These are phyloP conservation scores for Aspergillus sp. DNA, from an alignment of 2,329 filamentous ascomycete genomes.

Conservation along the genomic window DNA sequence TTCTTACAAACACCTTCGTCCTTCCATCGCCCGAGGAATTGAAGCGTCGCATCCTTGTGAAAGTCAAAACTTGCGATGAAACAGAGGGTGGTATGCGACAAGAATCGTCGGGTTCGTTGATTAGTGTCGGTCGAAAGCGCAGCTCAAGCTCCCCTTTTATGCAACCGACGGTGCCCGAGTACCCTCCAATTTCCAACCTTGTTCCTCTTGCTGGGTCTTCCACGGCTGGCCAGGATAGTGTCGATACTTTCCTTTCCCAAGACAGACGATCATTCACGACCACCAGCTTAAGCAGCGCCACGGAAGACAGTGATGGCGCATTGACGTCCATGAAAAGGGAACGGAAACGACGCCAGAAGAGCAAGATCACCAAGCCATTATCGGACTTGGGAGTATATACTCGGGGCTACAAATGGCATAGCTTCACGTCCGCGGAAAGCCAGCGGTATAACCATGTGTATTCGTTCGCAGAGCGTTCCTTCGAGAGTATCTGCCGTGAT, in stretches of 20 bases:
- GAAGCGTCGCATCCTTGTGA: conserved; percentile 81
- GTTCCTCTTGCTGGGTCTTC: conserved; percentile 56
- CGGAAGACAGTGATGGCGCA: conserved; percentile 75
- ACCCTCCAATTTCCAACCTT: conserved; percentile 51
- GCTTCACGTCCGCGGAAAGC: conserved; percentile 76
- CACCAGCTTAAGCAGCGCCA: conserved; percentile 59
- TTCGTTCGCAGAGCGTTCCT: conserved; percentile 88
- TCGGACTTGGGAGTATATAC: conserved; percentile 82
- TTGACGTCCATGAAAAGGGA: conserved; percentile 55
- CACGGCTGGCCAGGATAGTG: conserved; percentile 53
- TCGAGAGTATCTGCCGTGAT: conserved; percentile 76
- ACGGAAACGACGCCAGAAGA: conserved; percentile 66
- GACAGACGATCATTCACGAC: conserved; percentile 57
- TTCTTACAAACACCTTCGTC: conserved; percentile 67
- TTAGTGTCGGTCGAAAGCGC: conserved; percentile 49
- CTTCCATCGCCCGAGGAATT: conserved; percentile 86
- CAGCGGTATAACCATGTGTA: conserved; percentile 92
- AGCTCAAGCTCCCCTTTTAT: conserved; percentile 79
- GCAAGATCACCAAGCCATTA: conserved; percentile 82
- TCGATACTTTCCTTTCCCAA: conserved; percentile 49
- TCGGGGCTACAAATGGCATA: conserved; percentile 78
- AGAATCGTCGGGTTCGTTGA: conserved; percentile 44
- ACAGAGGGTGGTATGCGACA: conserved; percentile 49
- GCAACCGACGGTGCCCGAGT: conserved; percentile 64
- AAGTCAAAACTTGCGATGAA: conserved; percentile 80